Conservation (phyloP, 495 filamentous ascomycete genomes). For the Neurospora sp. region DNA sequence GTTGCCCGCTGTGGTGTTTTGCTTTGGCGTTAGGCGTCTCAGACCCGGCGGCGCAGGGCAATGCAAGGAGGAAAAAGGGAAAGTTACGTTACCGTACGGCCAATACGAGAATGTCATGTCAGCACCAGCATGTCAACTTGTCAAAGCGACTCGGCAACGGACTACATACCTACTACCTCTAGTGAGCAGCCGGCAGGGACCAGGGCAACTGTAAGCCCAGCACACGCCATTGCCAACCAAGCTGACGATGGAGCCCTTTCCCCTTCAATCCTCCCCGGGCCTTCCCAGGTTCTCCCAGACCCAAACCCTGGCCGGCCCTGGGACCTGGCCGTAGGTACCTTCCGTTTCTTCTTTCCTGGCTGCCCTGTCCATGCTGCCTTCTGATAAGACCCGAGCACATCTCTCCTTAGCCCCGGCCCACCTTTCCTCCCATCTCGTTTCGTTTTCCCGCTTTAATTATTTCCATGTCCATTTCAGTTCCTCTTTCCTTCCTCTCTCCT, state of each 20-base stretch:
- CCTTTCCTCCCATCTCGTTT: not conserved
- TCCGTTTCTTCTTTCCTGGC: not conserved
- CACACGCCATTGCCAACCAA: not conserved
- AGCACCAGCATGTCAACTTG: not conserved
- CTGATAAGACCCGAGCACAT: not conserved
- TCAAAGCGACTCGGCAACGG: not conserved
- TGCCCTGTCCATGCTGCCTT: not conserved
- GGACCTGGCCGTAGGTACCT: not conserved
- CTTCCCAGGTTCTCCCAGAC: not conserved
- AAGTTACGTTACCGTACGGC: not conserved
- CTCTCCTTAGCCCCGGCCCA: not conserved
- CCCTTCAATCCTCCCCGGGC: not conserved
- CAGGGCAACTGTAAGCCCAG: not conserved
- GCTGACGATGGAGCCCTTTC: not conserved
- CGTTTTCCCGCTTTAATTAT: not conserved
- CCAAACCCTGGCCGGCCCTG: not conserved
- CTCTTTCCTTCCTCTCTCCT: conserved; percentile 3
- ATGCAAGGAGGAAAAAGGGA: not conserved
- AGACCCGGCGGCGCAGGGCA: not conserved
- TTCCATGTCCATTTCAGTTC: not conserved
- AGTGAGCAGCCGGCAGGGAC: not conserved
- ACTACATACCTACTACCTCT: not conserved
- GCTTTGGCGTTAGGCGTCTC: not conserved
- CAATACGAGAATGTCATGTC: not conserved
- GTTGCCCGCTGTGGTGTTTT: not conserved